These are phyloP conservation scores for Eimeria maxima DNA, from an alignment of 169 alveolate genomes.

Conservation along the genomic window DNA sequence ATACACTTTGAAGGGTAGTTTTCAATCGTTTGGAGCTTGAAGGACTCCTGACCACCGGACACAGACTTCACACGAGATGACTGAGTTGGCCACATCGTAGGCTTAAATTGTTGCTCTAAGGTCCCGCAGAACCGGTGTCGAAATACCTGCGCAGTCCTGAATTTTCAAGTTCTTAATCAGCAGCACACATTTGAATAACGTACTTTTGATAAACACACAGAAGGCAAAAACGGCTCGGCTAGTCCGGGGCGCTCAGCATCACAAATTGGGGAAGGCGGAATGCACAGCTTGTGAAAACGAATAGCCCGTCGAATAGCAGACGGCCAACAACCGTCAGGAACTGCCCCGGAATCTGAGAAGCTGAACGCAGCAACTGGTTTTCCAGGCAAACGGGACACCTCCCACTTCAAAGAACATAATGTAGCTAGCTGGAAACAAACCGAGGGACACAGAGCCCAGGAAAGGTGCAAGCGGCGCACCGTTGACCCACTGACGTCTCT, in stretches of 20 bases:
- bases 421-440: constrained; percentile 79
- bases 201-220: constrained; percentile 43
- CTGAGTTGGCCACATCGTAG: not conserved
- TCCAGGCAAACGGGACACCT: constrained; percentile 34
- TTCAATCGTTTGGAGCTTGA: constrained; percentile 33
- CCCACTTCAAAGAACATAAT: constrained; percentile 54
- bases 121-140: not conserved
- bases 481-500: constrained; percentile 69
- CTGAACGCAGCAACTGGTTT: not conserved
- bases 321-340: constrained; percentile 80
- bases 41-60: constrained; percentile 38
- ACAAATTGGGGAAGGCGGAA: constrained; percentile 75
- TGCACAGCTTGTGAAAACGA: constrained; percentile 50
- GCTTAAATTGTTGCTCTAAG: not conserved
- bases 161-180: not conserved
- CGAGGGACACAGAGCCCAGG: constrained; percentile 67
- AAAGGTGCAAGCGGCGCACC: constrained; percentile 47
- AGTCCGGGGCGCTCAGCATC: constrained; percentile 61
- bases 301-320: constrained; percentile 66
- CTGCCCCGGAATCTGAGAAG: constrained; percentile 15
- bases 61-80: not conserved
- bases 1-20: constrained; percentile 40
- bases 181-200: not conserved
- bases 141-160: not conserved
- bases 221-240: constrained; percentile 69